Conservation (phyloP, 2,329 filamentous ascomycete species). For the Fusarium continuum region DNA sequence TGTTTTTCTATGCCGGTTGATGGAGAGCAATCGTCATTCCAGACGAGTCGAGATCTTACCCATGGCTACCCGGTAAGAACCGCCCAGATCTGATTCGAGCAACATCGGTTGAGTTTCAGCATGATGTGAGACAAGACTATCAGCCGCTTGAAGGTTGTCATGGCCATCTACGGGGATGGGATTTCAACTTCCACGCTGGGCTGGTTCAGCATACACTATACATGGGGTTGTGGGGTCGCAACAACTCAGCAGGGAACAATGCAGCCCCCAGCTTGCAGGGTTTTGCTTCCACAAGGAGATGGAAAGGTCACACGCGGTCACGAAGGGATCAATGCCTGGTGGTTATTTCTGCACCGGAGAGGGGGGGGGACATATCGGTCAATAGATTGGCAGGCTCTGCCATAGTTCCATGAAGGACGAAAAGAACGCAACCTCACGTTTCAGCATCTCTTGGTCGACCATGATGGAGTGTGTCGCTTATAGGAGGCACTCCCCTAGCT, state of each 20-base stretch:
- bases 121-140: background rate
- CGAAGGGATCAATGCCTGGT: background rate
- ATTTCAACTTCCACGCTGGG: background rate
- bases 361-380: conserved; percentile 15
- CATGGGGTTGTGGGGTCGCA: conserved; percentile 4
- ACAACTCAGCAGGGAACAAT: conserved; percentile 12
- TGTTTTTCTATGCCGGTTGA: conserved; percentile 18
- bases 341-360: conserved; percentile 1
- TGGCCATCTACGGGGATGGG: background rate
- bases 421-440: conserved; percentile 1
- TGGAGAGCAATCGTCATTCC: conserved; percentile 4
- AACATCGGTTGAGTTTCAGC: background rate
- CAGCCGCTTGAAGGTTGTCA: background rate
- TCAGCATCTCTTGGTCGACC: background rate
- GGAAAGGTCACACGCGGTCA: conserved; percentile 11
- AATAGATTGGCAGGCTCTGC: conserved; percentile 5
- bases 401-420: conserved; percentile 9
- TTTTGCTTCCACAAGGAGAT: conserved; percentile 14
- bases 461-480: background rate
- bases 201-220: conserved; percentile 4
- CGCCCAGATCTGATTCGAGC: background rate
- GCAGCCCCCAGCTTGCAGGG: conserved; percentile 10
- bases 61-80: conserved; percentile 12
- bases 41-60: conserved; percentile 6
- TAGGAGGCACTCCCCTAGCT: background rate